These are phyloP conservation scores for Coemansia pectinata DNA, from an alignment of 192 early-diverging fungal genomes.

Conservation along the genomic window DNA sequence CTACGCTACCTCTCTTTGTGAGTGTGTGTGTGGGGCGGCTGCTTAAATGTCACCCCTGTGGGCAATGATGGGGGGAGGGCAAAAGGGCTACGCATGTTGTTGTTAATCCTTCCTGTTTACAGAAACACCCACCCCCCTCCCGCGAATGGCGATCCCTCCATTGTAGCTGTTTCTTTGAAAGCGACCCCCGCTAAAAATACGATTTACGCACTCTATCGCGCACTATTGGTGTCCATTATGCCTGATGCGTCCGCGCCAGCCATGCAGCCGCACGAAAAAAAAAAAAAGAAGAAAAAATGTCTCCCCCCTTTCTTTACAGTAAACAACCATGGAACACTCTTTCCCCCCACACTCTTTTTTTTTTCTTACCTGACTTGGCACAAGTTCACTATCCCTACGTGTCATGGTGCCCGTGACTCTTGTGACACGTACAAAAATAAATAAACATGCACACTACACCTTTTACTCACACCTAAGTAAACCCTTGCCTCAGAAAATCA, in stretches of 20 bases:
- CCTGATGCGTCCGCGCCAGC: neutral
- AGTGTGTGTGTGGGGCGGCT: neutral
- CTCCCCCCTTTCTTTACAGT: neutral
- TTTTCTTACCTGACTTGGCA: too few relatives aligned
- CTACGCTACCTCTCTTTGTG: neutral
- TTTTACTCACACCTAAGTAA: neutral
- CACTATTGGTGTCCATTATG: conserved; percentile 12
- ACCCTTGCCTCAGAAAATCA: neutral
- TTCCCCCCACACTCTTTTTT: neutral
- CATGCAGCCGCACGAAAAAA: neutral
- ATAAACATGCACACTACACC: neutral
- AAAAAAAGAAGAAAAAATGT: neutral
- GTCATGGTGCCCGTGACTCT: neutral
- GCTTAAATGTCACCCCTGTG: neutral
- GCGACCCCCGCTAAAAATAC: neutral
- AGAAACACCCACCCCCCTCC: neutral
- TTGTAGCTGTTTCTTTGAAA: conserved; percentile 3
- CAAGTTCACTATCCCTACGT: neutral
- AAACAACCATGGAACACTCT: neutral
- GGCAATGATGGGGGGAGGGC: neutral
- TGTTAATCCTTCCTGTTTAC: conserved; percentile 14
- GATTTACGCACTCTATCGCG: conserved; percentile 14
- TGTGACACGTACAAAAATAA: conserved; percentile 2
- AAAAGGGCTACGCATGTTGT: neutral
- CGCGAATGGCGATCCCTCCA: neutral